A percentile compares a stretch with the other conserved stretches of the same genome.
phyloP scores from a whole-genome alignment of 164 flowering plant genomes.

The Buxus sempervirens region DNA sequence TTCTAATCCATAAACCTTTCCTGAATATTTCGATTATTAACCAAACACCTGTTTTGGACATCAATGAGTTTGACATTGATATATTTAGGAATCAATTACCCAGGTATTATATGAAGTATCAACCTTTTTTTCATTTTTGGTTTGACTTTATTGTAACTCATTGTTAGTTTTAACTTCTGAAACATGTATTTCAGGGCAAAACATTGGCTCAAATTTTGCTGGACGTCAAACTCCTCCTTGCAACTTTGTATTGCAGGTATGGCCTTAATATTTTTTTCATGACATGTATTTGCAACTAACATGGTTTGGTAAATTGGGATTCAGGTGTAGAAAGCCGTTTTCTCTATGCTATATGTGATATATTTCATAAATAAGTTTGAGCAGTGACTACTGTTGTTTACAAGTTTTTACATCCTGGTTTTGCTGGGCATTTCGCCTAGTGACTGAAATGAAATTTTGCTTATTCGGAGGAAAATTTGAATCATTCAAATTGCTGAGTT shows the following conservation, averaged over 20 bases:
- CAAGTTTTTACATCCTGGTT: too few relatives aligned
- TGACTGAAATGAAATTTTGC: too few relatives aligned
- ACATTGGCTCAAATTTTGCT: slow-evolving; percentile 11
- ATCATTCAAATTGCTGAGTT: too few relatives aligned
- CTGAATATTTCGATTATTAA: background rate
- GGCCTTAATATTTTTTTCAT: background rate
- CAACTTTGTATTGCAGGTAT: slow-evolving; percentile 36
- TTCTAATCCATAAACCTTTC: background rate
- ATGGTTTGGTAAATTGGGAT: background rate
- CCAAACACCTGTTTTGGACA: background rate
- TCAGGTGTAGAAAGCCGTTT: too few relatives aligned
- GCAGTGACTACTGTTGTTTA: too few relatives aligned
- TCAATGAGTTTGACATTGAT: background rate
- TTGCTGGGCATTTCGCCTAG: too few relatives aligned
- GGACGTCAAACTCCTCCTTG: slow-evolving; percentile 22
- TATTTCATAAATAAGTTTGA: too few relatives aligned
- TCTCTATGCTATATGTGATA: too few relatives aligned
- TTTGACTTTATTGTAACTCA: background rate
- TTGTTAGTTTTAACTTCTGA: slow-evolving; percentile 9
- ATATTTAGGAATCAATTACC: too few relatives aligned
- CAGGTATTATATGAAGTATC: too few relatives aligned
- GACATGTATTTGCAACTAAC: background rate
- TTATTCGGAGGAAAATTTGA: too few relatives aligned
- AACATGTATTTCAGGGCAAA: slow-evolving; percentile 25
- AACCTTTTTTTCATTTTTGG: too few relatives aligned